Evolutionary conservation across 495 filamentous ascomycete species (phyloP), one percentile per base, ranked within the genome.

Genomic region (Penicillium longicatenatum): DNA sequence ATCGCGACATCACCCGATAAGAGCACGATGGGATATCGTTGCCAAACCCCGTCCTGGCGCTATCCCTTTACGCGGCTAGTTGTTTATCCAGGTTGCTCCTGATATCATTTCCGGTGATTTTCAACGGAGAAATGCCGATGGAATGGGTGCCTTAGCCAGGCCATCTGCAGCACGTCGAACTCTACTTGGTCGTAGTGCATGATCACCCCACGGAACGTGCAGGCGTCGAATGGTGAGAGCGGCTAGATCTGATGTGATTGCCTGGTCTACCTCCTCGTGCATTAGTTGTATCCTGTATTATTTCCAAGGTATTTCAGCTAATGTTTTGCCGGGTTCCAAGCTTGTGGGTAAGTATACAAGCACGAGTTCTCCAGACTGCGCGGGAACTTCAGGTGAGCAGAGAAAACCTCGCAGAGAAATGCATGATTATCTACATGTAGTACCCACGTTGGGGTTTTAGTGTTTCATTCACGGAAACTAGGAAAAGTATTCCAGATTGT

Each of bases 181-280:
- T 61, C 46, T 62, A 59, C 52, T 56, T 55, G 50, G 53, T 58
- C 20, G 56, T 37, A 62, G 55, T 59, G 58, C 64, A 60, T 51
- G 56, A 61, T 60, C 61, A 61, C 29, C 47, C 50, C 35, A 59
- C 41, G 51, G 51, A 66, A 66, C 57, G 58, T 61, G 64, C 66
- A 63, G 48, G 59, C 53, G 41, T 56, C 22, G 58, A 47, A 53
- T 43, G 50, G 42, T 29, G 41, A 56, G 59, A 53, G 58, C 54
- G 50, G 58, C 57, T 58, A 59, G 57, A 67, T 67, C 67, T 67
- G 51, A 61, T 65, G 59, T 63, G 67, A 67, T 69, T 67, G 61
- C 58, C 61, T 35, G 42, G 50, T 54, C 43, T 51, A 52, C 30
- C 35, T 61, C 46, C 46, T 47, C 59, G 39, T 67, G 64, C 67